Conservation (phyloP, 768 basidiomycete genomes). For the Mycena rosella region DNA sequence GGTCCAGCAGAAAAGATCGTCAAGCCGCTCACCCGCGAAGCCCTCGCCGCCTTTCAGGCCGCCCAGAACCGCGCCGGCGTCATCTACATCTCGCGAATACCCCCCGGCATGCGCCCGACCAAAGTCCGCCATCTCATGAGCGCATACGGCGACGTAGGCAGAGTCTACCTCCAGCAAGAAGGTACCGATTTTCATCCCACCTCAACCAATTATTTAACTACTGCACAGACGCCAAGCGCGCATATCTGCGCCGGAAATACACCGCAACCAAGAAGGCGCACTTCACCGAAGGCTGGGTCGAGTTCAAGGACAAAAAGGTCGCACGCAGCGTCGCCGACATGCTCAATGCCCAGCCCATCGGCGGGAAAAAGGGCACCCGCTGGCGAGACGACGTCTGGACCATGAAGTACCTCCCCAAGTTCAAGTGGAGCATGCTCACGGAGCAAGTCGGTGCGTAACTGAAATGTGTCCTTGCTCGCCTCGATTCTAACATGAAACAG, state of each 20-base stretch:
- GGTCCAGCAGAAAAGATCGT: slow-evolving; percentile 70
- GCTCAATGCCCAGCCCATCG: slow-evolving; percentile 96
- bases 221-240: slow-evolving; percentile 81
- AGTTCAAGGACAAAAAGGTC: slow-evolving; percentile 94
- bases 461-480: background rate
- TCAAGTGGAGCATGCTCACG: slow-evolving; percentile 99
- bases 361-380: slow-evolving; percentile 89
- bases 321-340: slow-evolving; percentile 93
- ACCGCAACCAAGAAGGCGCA: slow-evolving; percentile 88
- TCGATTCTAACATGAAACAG: slow-evolving; percentile 53
- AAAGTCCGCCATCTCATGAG: slow-evolving; percentile 96
- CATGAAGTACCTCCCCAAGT: slow-evolving; percentile 97
- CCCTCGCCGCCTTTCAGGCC: slow-evolving; percentile 79
- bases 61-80: slow-evolving; percentile 86
- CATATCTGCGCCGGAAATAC: slow-evolving; percentile 84
- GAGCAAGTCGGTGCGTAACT: slow-evolving; percentile 92
- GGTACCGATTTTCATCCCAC: slow-evolving; percentile 59
- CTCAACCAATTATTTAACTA: slow-evolving; percentile 4
- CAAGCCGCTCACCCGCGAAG: slow-evolving; percentile 81
- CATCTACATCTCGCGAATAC: slow-evolving; percentile 95
- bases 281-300: slow-evolving; percentile 98
- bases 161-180: slow-evolving; percentile 95
- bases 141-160: slow-evolving; percentile 88
- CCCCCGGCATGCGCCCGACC: slow-evolving; percentile 97
- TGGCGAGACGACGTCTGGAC: slow-evolving; percentile 99